Conservation (phyloP, 306 rosid species). For the Quercus robur region DNA sequence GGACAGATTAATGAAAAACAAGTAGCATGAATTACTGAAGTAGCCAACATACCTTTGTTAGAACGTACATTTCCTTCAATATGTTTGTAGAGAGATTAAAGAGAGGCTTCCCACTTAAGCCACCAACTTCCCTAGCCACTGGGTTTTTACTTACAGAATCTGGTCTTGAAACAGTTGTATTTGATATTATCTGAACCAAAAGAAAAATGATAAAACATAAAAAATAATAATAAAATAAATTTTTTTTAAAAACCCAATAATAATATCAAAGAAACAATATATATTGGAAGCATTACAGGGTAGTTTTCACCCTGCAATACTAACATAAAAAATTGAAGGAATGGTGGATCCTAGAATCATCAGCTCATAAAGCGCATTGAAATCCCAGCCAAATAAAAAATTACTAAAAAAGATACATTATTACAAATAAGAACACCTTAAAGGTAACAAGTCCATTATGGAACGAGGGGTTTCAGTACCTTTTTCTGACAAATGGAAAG, state of each 20-base stretch:
- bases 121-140: conserved; percentile 78
- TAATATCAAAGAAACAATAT: background rate
- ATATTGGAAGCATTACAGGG: background rate
- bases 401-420: background rate
- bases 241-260: background rate
- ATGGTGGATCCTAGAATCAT: background rate
- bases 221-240: background rate
- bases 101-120: conserved; percentile 98
- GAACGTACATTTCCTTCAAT: conserved; percentile 79
- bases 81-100: conserved; percentile 63
- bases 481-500: background rate
- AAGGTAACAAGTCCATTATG: background rate
- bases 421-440: background rate
- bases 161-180: conserved; percentile 95
- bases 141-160: conserved; percentile 48
- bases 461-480: background rate
- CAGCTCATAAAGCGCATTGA: background rate
- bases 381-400: background rate
- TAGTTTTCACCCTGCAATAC: background rate
- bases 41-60: conserved; percentile 74
- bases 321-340: background rate
- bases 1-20: background rate
- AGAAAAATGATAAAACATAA: conserved; percentile 1
- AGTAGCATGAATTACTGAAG: conserved; percentile 1
- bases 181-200: conserved; percentile 68